A percentile compares a stretch with the other conserved stretches of the same genome.
phyloP scores from a whole-genome alignment of 306 rosid species.

The Aeschynomene evenia region DNA sequence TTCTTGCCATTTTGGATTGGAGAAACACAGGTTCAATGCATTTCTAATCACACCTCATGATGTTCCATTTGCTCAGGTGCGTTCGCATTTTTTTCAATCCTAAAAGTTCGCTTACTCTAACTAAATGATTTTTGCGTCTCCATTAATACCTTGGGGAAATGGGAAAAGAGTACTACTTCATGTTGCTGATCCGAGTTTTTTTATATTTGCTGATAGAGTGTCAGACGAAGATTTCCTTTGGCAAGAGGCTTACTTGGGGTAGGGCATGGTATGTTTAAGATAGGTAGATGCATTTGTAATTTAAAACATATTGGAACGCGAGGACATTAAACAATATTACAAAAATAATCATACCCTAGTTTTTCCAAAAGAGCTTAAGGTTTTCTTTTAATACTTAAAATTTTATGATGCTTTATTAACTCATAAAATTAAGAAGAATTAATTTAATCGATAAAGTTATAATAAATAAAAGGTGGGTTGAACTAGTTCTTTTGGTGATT shows the following conservation, averaged over 20 bases:
- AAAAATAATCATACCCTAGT: background rate
- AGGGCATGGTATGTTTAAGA: background rate
- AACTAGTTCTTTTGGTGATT: no score
- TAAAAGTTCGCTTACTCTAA: background rate
- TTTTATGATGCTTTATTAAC: no score
- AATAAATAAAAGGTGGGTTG: no score
- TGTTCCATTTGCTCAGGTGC: conserved; percentile 16
- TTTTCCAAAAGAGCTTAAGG: background rate
- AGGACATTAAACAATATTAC: no score
- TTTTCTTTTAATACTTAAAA: no score
- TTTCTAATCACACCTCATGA: background rate
- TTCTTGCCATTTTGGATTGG: background rate
- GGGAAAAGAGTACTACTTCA: background rate
- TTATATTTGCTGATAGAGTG: background rate
- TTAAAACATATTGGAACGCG: background rate
- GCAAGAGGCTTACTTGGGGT: background rate
- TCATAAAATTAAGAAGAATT: no score
- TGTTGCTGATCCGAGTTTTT: background rate
- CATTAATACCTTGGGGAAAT: background rate
- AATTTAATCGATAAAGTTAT: no score
- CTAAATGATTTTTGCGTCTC: background rate
- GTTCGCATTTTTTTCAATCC: conserved; percentile 8
- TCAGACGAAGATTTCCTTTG: background rate
- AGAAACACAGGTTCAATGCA: conserved; percentile 17
- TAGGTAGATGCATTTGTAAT: conserved; percentile 5